Base-by-base conservation (phyloP, 129 eudicot genomes). In the Arctium minus region DNA sequence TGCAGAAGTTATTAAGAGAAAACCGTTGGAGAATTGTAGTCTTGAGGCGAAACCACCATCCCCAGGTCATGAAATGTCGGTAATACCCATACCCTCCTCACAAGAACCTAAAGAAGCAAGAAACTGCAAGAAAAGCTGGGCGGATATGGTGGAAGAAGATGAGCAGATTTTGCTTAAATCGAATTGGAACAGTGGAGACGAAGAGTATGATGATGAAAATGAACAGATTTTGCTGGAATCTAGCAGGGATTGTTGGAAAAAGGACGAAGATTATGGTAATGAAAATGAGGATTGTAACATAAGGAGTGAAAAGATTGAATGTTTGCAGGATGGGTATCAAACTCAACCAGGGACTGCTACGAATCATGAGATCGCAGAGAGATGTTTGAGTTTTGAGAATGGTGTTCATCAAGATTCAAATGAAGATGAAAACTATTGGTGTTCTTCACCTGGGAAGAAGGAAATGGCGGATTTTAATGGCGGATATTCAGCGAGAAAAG, bases 131-230 rank as follows among this genome's bases (percentile, higher is more conserved):
- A 92, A 89, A 84, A 88, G 91, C 72, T 95, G 98, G 98, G 98
- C 98, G 44, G 98, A 95, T 83, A 88, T 91, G 92, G 97, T 88
- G 70, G 98, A 95, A 69, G 98, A 95, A 86, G 97, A 94, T 3
- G 98, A 94, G 64, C 86, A 78, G 84, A 86, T 76, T 68, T 38
- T 83, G 81, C 85, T 75, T 79, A 77, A 80, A 75, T 79, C 74
- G 40, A 60, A 65, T 17, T 38, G 60, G 50, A 68, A 48, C 12
- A 32, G 56, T 38, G 73, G 22, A 79, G 80, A 72, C 32, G 74
- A 60, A 80, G 81, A 37, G 38, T 39, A 22, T 38, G 65, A 10
- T 53, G 38, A 73, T 30, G 94, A 87, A 62, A 93, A 94, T 17
- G 98, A 93, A 74, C 81, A 83, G 72, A 81, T 79, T 42, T 18